phyloP scores from a whole-genome alignment of 129 eudicot genomes.

The Arctium lappa region DNA sequence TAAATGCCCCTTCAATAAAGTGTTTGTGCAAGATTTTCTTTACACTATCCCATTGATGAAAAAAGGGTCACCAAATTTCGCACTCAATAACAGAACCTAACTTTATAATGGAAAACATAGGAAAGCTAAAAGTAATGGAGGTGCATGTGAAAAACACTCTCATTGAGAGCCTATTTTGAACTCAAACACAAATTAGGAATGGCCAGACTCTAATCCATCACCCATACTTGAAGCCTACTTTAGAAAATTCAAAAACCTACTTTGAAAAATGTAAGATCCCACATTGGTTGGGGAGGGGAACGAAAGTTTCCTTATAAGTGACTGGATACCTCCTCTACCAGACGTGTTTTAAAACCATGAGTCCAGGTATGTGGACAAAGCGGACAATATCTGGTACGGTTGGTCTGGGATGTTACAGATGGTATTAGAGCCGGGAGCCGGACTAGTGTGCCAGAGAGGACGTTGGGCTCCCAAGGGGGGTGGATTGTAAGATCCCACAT shows the following conservation, averaged over 20 bases:
- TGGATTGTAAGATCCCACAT: too few relatives aligned
- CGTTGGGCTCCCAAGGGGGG: too few relatives aligned
- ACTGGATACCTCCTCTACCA: too few relatives aligned
- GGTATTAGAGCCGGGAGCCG: too few relatives aligned
- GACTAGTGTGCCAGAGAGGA: too few relatives aligned
- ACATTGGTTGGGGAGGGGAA: too few relatives aligned
- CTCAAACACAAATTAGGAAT: conserved; percentile 21
- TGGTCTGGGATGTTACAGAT: too few relatives aligned
- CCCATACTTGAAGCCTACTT: background rate
- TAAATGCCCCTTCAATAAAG: background rate
- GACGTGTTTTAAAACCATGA: too few relatives aligned
- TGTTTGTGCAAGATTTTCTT: background rate
- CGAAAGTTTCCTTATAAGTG: too few relatives aligned
- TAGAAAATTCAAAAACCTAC: background rate
- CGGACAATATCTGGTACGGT: too few relatives aligned
- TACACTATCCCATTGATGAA: background rate
- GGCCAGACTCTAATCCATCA: conserved; percentile 13
- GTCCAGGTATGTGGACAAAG: too few relatives aligned
- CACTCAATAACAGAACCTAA: conserved; percentile 3
- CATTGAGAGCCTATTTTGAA: conserved; percentile 13
- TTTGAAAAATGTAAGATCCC: background rate
- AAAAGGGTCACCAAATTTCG: background rate
- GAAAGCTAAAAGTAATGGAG: conserved; percentile 26
- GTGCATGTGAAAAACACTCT: conserved; percentile 29
- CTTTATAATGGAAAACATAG: conserved; percentile 25